phyloP scores from a whole-genome alignment of 768 basidiomycete genomes.

The Dendrothele bispora region DNA sequence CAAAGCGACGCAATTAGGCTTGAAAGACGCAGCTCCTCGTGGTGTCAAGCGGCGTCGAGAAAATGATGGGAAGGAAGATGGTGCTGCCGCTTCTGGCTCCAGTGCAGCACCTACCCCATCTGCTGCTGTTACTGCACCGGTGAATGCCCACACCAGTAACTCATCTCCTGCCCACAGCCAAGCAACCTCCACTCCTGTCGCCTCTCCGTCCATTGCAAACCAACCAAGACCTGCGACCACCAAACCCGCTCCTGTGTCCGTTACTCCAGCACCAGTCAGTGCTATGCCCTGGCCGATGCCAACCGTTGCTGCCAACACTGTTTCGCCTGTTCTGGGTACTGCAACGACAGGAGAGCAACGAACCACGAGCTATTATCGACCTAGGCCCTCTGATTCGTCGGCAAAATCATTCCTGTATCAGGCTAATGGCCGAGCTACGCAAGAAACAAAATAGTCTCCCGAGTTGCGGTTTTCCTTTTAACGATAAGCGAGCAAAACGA shows the following conservation, averaged over 20 bases:
- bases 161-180: conserved; percentile 37
- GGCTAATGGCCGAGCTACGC: conserved; percentile 34
- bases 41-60: conserved; percentile 62
- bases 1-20: conserved; percentile 74
- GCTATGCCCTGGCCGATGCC: conserved; percentile 71
- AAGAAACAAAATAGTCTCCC: conserved; percentile 2
- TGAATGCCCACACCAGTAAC: too few species aligned
- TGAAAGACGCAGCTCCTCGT: conserved; percentile 67
- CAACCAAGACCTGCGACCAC: conserved; percentile 37
- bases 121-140: conserved; percentile 24
- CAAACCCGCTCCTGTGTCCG: conserved; percentile 11
- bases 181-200: conserved; percentile 43
- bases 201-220: conserved; percentile 53
- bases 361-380: conserved; percentile 56
- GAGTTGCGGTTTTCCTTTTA: too few species aligned
- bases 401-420: conserved; percentile 37
- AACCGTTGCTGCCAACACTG: conserved; percentile 59
- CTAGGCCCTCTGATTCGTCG: conserved; percentile 31
- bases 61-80: conserved; percentile 34
- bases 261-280: conserved; percentile 24
- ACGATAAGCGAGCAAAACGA: too few species aligned
- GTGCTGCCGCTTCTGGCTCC: conserved; percentile 14
- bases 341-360: conserved; percentile 39
- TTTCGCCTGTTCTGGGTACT: conserved; percentile 54
- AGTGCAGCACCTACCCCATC: conserved; percentile 34